Evolutionary conservation across 208 protist species (phyloP).

Genomic region (Wallacemonas sp.): DNA sequence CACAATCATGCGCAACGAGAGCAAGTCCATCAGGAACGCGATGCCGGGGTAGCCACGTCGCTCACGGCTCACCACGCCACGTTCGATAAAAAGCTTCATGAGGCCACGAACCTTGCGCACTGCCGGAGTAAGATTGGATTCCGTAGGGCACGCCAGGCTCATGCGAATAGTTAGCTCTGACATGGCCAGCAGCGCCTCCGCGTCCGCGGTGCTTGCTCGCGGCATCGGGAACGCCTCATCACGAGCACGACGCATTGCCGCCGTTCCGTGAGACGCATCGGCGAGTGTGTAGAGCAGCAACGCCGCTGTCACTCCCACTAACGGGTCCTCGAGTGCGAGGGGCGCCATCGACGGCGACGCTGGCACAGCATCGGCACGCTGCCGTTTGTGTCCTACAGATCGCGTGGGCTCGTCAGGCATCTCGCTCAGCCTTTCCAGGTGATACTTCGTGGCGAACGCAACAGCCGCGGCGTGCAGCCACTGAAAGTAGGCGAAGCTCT

Average conservation of each 20-base stretch:
- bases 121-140: conserved; percentile 18
- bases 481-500: conserved; percentile 30
- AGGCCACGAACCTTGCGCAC: conserved; percentile 31
- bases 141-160: conserved; percentile 24
- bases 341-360: neutral
- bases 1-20: conserved; percentile 45
- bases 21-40: conserved; percentile 58
- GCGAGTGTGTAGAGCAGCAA: neutral
- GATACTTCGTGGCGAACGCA: conserved; percentile 10
- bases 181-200: conserved; percentile 33
- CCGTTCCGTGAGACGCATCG: neutral
- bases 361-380: neutral
- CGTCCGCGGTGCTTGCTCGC: conserved; percentile 7
- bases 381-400: neutral
- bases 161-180: conserved; percentile 48
- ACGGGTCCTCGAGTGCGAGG: neutral
- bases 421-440: neutral
- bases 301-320: neutral
- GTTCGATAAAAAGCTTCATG: conserved; percentile 27
- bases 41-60: conserved; percentile 38
- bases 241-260: conserved; percentile 15
- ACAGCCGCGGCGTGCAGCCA: conserved; percentile 35
- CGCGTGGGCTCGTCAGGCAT: neutral
- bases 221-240: conserved; percentile 31
- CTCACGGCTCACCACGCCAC: conserved; percentile 20